These are phyloP conservation scores for Scenedesmus sp. DNA, from an alignment of 163 green algal genomes.

Conservation along the genomic window DNA sequence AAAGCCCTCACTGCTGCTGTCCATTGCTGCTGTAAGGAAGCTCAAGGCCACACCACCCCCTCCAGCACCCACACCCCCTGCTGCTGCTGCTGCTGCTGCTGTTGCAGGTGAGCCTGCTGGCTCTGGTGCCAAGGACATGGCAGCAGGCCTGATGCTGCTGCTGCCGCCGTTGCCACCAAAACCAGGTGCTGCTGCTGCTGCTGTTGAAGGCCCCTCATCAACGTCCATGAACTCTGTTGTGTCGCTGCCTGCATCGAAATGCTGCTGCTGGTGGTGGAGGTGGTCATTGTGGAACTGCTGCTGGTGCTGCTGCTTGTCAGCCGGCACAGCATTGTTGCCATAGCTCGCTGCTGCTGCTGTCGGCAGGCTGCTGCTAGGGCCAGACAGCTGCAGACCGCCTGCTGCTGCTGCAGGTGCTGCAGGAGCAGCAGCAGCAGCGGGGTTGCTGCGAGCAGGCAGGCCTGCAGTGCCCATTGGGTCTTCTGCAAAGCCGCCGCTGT, in stretches of 20 bases:
- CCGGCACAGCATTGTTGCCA: not conserved
- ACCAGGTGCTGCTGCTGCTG: conserved; percentile 1
- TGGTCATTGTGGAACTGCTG: not conserved
- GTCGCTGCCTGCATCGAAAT: not conserved
- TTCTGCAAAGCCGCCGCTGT: not conserved
- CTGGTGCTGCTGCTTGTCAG: not conserved
- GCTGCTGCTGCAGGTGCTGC: not conserved
- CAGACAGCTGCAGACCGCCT: not conserved
- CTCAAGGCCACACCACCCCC: not conserved
- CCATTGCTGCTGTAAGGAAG: not conserved
- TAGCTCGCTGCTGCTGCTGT: not conserved
- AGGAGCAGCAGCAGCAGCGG: not conserved
- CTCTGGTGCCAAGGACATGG: not conserved
- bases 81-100: not conserved
- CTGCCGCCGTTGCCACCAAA: not conserved
- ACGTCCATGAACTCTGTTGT: conserved; percentile 7
- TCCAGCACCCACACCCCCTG: not conserved
- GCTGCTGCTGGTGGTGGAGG: not conserved
- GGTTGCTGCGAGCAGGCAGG: not conserved
- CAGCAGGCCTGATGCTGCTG: not conserved
- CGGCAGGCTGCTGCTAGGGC: not conserved
- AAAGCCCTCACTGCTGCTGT: not conserved
- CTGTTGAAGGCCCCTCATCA: not conserved
- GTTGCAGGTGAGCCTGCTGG: not conserved
- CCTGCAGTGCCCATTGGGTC: not conserved